Evolutionary conservation across 140 eudicot species (phyloP).

Genomic region (Cichorium intybus): DNA sequence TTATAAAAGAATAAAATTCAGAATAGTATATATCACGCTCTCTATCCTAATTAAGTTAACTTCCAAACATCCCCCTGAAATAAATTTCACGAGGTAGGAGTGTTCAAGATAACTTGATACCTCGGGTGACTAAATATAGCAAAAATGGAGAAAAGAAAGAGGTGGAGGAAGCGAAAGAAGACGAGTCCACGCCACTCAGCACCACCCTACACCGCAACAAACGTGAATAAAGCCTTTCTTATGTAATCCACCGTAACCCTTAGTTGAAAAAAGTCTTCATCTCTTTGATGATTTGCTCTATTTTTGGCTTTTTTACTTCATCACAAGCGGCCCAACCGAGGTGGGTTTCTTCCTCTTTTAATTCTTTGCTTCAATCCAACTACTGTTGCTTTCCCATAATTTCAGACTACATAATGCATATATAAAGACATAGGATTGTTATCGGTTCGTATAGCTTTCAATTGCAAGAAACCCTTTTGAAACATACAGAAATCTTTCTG

Average conservation of each 20-base stretch:
- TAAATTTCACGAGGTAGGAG: conserved; percentile 22
- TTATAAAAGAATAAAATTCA: neutral
- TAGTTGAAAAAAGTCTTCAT: neutral
- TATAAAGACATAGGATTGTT: neutral
- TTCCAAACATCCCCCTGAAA: neutral
- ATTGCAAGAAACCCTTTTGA: conserved; percentile 1
- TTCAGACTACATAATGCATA: conserved; percentile 2
- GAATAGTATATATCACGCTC: neutral
- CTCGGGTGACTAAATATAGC: conserved; percentile 21
- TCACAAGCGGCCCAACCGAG: conserved; percentile 2
- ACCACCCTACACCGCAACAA: neutral
- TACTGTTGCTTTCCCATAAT: neutral
- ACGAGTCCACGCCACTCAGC: neutral
- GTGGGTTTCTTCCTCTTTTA: conserved; percentile 9
- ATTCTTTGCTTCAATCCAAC: neutral
- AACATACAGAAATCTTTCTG: neutral
- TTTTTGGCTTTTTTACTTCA: conserved; percentile 22
- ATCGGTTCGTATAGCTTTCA: neutral
- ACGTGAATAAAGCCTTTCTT: conserved; percentile 14
- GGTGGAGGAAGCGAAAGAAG: neutral
- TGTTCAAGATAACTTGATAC: conserved; percentile 2
- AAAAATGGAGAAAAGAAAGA: conserved; percentile 16
- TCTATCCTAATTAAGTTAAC: neutral
- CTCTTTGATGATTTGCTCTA: conserved; percentile 20
- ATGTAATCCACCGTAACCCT: neutral